A percentile compares a stretch with the other conserved stretches of the same genome.
These are phyloP conservation scores for Solanum sparsipilum DNA, from an alignment of 257 asterid genomes.

Conservation along the genomic window DNA sequence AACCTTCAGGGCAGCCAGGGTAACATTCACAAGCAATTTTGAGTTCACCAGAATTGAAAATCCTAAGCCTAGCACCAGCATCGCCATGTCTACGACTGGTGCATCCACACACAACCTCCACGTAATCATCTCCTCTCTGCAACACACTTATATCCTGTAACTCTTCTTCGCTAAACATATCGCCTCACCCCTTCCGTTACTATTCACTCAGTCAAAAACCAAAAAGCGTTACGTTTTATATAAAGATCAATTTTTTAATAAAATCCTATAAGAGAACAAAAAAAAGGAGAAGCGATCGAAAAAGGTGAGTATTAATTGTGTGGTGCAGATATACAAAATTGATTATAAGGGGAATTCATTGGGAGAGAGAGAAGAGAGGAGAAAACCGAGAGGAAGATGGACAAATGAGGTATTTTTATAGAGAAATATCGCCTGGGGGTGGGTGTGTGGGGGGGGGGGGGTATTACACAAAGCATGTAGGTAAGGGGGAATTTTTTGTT, in stretches of 20 bases:
- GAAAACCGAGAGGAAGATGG: not conserved
- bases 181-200: too few relatives aligned
- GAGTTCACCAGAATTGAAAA: conserved; percentile 34
- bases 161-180: conserved; percentile 23
- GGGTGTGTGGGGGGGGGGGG: not conserved
- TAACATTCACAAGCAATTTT: conserved; percentile 40
- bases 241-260: not conserved
- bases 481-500: not conserved
- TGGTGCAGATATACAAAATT: not conserved
- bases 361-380: not conserved
- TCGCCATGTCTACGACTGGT: conserved; percentile 48
- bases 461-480: not conserved
- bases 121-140: conserved; percentile 29
- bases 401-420: not conserved
- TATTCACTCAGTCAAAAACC: not conserved
- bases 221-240: not conserved
- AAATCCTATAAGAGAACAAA: not conserved
- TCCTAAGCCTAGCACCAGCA: conserved; percentile 40
- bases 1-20: conserved; percentile 37
- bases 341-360: not conserved
- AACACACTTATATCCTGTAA: conserved; percentile 19
- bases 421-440: not conserved
- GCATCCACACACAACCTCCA: conserved; percentile 40
- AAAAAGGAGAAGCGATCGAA: not conserved
- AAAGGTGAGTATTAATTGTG: not conserved